Base-by-base conservation (phyloP, 106 monocot species). In the Allium sativum region DNA sequence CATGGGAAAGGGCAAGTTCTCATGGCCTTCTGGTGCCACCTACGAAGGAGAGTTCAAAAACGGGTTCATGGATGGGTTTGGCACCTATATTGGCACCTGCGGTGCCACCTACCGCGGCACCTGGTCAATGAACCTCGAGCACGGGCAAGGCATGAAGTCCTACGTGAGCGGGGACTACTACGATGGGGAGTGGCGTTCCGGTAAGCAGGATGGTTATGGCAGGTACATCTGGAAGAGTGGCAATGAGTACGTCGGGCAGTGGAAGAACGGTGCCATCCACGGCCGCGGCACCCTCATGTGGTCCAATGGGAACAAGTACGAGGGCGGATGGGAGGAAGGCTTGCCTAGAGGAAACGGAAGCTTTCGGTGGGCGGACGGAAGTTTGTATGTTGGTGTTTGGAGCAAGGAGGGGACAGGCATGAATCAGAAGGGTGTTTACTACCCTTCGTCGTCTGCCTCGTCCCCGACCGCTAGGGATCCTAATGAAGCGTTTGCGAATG, bases 101-200 rank as follows among this genome's bases (percentile, higher is more conserved):
- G 85, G 84, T 14, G 82, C 82, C 42, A 77, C 81, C 12, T 82
- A 82, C 74, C 60, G 64, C 11, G 90, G 84, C 15, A 8, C n/a
- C 9, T 89, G 81, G 78, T 62, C 70, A 0, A 75, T 68, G 66
- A 78, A 89, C 45, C 56, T 76, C 10, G 75, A 84, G 61, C 74
- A 84, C 18, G 89, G 90, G 4, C 66, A 47, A 12, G 90, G 90
- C 10, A 61, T 56, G 64, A 79, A 77, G 76, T 70, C 48, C 9
- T 90, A 82, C 71, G 71, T 72, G 9, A 79, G 79, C 20, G 90
- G 90, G 11, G 90, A 90, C 53, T 69, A 64, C 67, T 90, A 90
- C 68, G 90, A 85, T 8, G 90, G 90, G 17, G 79, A 80, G 59
- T 90, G 90, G 90, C 69, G 51, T 0, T 10, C 59, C 14, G 82